These are phyloP conservation scores for Neodidymelliopsis sp. DNA, from an alignment of 2,329 filamentous ascomycete genomes.

Conservation along the genomic window DNA sequence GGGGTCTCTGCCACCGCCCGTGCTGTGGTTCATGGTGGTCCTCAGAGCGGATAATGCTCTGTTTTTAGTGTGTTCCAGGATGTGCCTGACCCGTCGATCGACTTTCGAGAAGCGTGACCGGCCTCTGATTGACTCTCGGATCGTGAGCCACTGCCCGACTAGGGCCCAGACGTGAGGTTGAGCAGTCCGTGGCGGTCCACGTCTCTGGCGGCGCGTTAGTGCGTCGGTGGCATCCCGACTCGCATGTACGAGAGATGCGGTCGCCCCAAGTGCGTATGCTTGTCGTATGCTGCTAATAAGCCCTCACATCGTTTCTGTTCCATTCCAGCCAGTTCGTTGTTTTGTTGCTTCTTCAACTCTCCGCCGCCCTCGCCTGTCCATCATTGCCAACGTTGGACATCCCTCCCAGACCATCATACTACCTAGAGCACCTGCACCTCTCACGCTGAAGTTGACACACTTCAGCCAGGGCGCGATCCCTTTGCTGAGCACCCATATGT, in stretches of 20 bases:
- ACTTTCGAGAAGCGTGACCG: conserved; percentile 8
- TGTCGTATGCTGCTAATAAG: conserved; percentile 24
- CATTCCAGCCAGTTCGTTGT: conserved; percentile 12
- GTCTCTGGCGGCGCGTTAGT: conserved; percentile 23
- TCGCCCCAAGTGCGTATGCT: conserved; percentile 26
- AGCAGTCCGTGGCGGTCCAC: conserved; percentile 22
- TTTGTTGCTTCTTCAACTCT: conserved; percentile 13
- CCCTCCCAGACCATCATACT: conserved; percentile 20
- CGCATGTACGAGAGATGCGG: conserved; percentile 11
- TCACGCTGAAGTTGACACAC: conserved; percentile 23
- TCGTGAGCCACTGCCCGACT: conserved; percentile 20
- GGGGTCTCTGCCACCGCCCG: background rate
- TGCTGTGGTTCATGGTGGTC: conserved; percentile 2
- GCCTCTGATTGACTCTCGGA: conserved; percentile 21
- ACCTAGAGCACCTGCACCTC: conserved; percentile 5
- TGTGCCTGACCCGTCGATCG: conserved; percentile 5
- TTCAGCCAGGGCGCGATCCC: conserved; percentile 19
- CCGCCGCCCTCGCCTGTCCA: conserved; percentile 6
- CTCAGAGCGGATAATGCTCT: conserved; percentile 7
- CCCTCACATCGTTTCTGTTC: conserved; percentile 18
- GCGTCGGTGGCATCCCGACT: conserved; percentile 29
- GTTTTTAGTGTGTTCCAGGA: conserved; percentile 9
- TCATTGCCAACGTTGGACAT: conserved; percentile 14
- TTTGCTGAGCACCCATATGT: conserved; percentile 19
- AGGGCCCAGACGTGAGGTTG: conserved; percentile 22